Conservation (phyloP, 176 grass and related monocot genomes). For the Juncus inflexus region DNA sequence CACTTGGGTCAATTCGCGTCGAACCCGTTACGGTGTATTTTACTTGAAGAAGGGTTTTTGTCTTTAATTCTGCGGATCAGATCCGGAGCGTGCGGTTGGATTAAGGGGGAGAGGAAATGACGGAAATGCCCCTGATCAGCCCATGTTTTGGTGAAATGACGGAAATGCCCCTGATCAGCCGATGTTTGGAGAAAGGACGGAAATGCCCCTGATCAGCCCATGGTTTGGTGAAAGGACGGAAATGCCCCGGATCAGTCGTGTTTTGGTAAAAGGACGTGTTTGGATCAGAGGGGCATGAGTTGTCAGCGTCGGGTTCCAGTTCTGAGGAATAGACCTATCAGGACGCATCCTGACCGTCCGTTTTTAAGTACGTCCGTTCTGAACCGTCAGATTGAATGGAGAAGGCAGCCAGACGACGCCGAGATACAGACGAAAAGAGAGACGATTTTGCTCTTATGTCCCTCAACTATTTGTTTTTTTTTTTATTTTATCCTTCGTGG, state of each 20-base stretch:
- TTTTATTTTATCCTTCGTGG: not conserved
- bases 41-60: slow-evolving; percentile 58
- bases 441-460: slow-evolving; percentile 4
- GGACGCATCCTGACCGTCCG: slow-evolving; percentile 16
- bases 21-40: slow-evolving; percentile 29
- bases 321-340: slow-evolving; percentile 18
- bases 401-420: slow-evolving; percentile 4
- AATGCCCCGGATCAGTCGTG: not conserved
- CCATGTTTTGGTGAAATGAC: not conserved
- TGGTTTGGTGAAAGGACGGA: not conserved
- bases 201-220: not conserved
- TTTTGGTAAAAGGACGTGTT: slow-evolving; percentile 5
- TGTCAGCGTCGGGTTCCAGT: slow-evolving; percentile 17
- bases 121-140: not conserved
- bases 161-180: not conserved
- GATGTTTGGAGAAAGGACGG: not conserved
- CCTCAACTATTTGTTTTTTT: not conserved
- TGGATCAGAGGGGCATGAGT: slow-evolving; percentile 12
- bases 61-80: slow-evolving; percentile 58
- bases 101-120: not conserved
- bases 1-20: not conserved
- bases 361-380: not conserved
- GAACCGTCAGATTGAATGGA: slow-evolving; percentile 12
- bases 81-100: slow-evolving; percentile 43
- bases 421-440: slow-evolving; percentile 24